Base-by-base conservation (phyloP, 345 rosid species). In the Corchorus capsularis region DNA sequence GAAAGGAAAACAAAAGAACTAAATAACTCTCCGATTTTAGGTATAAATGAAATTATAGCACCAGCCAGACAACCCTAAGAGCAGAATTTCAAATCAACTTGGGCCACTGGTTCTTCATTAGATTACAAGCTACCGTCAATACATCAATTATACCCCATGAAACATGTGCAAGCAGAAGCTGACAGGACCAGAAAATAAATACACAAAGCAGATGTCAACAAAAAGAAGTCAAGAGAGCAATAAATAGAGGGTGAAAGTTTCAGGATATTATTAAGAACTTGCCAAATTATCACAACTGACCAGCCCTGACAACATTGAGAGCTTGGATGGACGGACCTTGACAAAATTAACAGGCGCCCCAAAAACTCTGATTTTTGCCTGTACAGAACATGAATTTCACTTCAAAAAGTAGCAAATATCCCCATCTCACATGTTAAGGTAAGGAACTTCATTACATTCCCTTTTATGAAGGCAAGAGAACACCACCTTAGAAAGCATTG, bases 211-310 rank as follows among this genome's bases (percentile, higher is more conserved):
- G 35, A 69, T 35, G 32, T 53, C 39, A 32, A 72, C 35, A 41
- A 5, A 61, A 27, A 27, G 8, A 71, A 27, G 53, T 41, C 35
- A 39, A 20, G 4, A 72, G 53, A 71, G 22, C 12, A 8, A 65
- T 62, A 45, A 20, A 68, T 63, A 69, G 19, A 22, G 68, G 47
- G 67, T 37, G 75, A 63, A 17, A 15, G 16, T 67, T 53, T 69
- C 57, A 75, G 61, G 61, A 47, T 72, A 79, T 80, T 70, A 63
- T 60, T 61, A 75, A 76, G 75, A 78, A 82, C 85, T 79, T 74
- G 73, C 86, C 79, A 76, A 68, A 72, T 72, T 59, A 79, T 77
- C 71, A 80, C 78, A 75, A 79, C 76, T 56, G 79, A 73, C 75
- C 71, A 78, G 79, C 74, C 72, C 83, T 76, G 77, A 81, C 77